Evolutionary conservation across 805 yeast genomes (phyloP).

Genomic region (Ogataea chonburiensis): DNA sequence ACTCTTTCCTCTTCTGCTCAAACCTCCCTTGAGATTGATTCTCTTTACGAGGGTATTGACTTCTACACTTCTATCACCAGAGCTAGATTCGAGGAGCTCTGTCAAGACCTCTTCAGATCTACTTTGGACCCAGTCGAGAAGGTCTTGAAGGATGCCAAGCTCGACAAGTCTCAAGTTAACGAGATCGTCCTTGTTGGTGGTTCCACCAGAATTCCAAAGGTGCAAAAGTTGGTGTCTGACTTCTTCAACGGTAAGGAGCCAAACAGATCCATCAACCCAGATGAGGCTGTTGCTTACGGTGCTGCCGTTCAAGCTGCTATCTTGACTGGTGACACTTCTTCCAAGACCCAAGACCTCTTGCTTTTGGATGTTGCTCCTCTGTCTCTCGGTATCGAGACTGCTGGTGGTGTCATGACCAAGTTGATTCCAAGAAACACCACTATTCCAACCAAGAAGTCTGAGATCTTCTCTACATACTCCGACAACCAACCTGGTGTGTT

Average conservation of each 20-base stretch:
- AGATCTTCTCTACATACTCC: constrained; percentile 14
- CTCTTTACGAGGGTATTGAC: constrained; percentile 93
- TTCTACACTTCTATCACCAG: constrained; percentile 91
- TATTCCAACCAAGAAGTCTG: constrained; percentile 15
- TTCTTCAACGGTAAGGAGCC: constrained; percentile 98
- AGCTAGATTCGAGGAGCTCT: constrained; percentile 96
- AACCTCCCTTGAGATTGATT: constrained; percentile 95
- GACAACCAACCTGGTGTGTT: constrained; percentile 15
- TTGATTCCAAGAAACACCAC: constrained; percentile 16
- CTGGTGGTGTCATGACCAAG: constrained; percentile 16
- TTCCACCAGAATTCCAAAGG: constrained; percentile 97
- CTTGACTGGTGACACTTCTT: constrained; percentile 14
- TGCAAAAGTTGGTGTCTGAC: constrained; percentile 92
- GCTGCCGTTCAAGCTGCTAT: constrained; percentile 99
- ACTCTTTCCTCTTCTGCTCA: constrained; percentile 94
- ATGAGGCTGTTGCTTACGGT: constrained; percentile 99
- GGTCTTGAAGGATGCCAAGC: constrained; percentile 54
- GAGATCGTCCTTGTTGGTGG: constrained; percentile 97
- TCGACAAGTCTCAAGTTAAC: constrained; percentile 81
- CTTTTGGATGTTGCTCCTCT: constrained; percentile 15
- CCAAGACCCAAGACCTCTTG: constrained; percentile 13
- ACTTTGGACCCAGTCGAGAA: constrained; percentile 93
- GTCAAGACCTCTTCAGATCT: constrained; percentile 89
- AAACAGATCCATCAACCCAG: constrained; percentile 96
- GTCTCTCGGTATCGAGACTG: constrained; percentile 16